phyloP scores from a whole-genome alignment of 257 asterid genomes.

The Ocimum tenuiflorum region DNA sequence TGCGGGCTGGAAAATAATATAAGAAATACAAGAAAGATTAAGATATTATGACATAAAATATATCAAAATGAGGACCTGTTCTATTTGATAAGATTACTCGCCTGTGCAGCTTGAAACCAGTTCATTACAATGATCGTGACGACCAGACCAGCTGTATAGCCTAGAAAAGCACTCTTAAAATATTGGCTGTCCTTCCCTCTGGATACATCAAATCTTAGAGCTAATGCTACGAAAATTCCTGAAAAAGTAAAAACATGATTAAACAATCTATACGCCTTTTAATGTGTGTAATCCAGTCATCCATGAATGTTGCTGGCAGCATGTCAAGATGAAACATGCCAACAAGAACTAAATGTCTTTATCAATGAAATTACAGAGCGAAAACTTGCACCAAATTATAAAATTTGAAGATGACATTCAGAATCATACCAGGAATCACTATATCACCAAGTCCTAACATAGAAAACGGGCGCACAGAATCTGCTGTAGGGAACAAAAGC shows the following conservation, averaged over 20 bases:
- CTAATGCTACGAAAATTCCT: conserved; percentile 98
- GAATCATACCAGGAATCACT: conserved; percentile 81
- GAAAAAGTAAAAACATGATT: conserved; percentile 21
- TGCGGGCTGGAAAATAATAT: conserved; percentile 64
- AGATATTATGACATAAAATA: neutral
- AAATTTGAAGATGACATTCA: neutral
- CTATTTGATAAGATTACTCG: conserved; percentile 16
- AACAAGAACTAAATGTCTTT: too few species aligned
- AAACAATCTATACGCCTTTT: neutral
- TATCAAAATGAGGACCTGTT: neutral
- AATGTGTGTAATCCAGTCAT: neutral
- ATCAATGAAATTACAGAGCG: neutral
- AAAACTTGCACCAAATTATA: neutral
- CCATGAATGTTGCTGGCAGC: neutral
- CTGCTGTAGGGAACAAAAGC: conserved; percentile 93
- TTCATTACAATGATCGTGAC: conserved; percentile 82
- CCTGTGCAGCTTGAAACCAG: conserved; percentile 99
- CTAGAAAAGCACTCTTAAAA: conserved; percentile 85
- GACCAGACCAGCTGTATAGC: conserved; percentile 63
- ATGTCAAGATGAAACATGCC: too few species aligned
- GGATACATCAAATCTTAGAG: conserved; percentile 85
- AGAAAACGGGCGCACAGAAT: conserved; percentile 82
- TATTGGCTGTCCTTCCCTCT: conserved; percentile 72
- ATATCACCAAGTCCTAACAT: conserved; percentile 99
- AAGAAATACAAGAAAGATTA: neutral